Percentiles rank a stretch among this genome's conserved stretches.
Conservation (phyloP, 2,329 filamentous ascomycete genomes). For the Cytospora piceicola region DNA sequence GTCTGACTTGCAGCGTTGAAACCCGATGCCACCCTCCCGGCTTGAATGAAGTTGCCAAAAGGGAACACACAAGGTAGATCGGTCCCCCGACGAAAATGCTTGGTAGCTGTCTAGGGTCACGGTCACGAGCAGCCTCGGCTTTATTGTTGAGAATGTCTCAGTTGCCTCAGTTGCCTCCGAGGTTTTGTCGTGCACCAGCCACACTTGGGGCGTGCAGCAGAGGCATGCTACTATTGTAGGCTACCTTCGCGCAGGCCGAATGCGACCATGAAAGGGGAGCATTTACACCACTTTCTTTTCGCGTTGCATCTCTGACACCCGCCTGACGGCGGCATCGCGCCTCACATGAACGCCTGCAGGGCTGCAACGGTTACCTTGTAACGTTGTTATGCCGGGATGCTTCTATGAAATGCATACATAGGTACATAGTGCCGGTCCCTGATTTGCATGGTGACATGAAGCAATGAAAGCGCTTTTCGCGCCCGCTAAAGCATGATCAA, state of each 20-base stretch:
- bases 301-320: conserved; percentile 9
- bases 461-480: conserved; percentile 24
- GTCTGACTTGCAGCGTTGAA: conserved; percentile 11
- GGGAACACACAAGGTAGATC: too few species aligned
- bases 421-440: background rate
- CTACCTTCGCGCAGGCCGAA: conserved; percentile 12
- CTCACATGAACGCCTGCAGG: background rate
- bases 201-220: conserved; percentile 2
- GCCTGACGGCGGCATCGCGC: conserved; percentile 3
- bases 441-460: conserved; percentile 11
- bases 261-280: background rate
- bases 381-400: too few species aligned
- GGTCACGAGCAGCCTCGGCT: conserved; percentile 9
- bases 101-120: background rate
- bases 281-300: background rate
- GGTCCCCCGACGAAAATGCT: background rate
- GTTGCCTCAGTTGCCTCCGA: background rate
- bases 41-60: background rate
- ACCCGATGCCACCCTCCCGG: conserved; percentile 2
- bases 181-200: conserved; percentile 10
- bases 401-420: background rate
- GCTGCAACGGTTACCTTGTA: background rate
- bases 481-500: background rate
- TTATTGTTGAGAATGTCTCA: conserved; percentile 13
- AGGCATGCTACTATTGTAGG: conserved; percentile 12